Conservation (phyloP, 192 early-diverging fungal genomes). For the Spizellomyces punctatus region DNA sequence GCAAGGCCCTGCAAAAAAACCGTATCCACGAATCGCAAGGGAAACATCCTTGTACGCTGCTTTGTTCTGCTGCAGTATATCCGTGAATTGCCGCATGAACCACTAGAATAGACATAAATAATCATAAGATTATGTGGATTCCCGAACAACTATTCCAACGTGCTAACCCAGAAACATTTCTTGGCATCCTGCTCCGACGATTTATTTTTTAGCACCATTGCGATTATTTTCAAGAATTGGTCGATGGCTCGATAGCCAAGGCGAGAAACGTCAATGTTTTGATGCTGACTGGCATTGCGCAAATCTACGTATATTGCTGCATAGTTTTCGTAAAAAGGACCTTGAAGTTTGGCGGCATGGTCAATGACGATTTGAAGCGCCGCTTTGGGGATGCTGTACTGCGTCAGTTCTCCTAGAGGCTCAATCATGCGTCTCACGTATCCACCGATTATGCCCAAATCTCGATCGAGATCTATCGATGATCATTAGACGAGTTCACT, state of each 20-base stretch:
- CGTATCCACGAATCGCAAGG: constrained; percentile 69
- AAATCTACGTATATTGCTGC: constrained; percentile 9
- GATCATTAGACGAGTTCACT: constrained; percentile 17
- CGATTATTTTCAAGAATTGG: constrained; percentile 18
- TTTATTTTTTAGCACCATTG: neutral
- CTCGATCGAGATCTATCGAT: constrained; percentile 1
- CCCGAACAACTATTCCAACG: too few relatives aligned
- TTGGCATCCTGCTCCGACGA: neutral
- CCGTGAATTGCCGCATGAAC: constrained; percentile 44
- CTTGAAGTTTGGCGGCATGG: constrained; percentile 10
- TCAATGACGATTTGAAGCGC: constrained; percentile 24
- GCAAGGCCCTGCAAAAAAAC: constrained; percentile 65
- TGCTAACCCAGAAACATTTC: constrained; percentile 26
- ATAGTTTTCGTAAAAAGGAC: neutral
- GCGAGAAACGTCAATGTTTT: constrained; percentile 24
- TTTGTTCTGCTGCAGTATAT: constrained; percentile 20
- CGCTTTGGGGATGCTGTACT: neutral
- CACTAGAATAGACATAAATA: constrained; percentile 29
- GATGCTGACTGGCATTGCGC: neutral
- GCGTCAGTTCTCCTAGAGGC: neutral
- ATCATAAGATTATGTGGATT: constrained; percentile 31
- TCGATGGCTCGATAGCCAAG: constrained; percentile 31
- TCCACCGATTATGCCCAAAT: neutral
- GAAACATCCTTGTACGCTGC: constrained; percentile 55
- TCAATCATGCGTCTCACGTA: too few relatives aligned